These are phyloP conservation scores for Talaromyces sp. DNA, from an alignment of 2,329 filamentous ascomycete genomes.

Conservation along the genomic window DNA sequence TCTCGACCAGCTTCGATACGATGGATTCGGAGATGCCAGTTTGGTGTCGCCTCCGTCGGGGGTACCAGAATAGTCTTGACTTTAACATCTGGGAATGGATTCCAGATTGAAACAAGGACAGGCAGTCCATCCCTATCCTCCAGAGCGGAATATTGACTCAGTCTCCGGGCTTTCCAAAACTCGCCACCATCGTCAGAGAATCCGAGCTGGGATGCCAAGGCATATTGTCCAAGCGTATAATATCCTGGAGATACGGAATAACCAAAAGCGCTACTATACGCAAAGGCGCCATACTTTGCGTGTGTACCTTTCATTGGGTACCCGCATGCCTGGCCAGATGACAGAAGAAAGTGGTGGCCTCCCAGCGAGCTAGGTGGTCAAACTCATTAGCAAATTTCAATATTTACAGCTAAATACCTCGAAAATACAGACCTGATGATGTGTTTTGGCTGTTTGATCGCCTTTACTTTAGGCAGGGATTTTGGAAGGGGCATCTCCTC, in stretches of 20 bases:
- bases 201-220: background rate
- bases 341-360: constrained; percentile 23
- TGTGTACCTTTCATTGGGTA: constrained; percentile 23
- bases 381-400: background rate
- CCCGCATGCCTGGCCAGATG: constrained; percentile 21
- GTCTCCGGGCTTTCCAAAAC: background rate
- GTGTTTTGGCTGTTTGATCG: background rate
- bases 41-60: background rate
- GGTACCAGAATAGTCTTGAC: background rate
- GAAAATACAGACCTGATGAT: background rate
- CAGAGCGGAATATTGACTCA: background rate
- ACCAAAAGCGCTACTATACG: constrained; percentile 48
- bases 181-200: background rate
- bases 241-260: constrained; percentile 42
- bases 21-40: constrained; percentile 4
- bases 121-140: background rate
- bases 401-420: background rate
- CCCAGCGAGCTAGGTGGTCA: background rate
- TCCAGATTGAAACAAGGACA: background rate
- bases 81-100: background rate
- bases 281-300: constrained; percentile 49
- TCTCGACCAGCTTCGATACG: background rate
- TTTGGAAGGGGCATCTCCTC: constrained; percentile 14
- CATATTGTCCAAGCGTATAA: constrained; percentile 8
- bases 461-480: background rate